Percentiles rank a stretch among this genome's conserved stretches.
These are phyloP conservation scores for Piromyces finnis DNA, from an alignment of 192 early-diverging fungal genomes.

Conservation along the genomic window DNA sequence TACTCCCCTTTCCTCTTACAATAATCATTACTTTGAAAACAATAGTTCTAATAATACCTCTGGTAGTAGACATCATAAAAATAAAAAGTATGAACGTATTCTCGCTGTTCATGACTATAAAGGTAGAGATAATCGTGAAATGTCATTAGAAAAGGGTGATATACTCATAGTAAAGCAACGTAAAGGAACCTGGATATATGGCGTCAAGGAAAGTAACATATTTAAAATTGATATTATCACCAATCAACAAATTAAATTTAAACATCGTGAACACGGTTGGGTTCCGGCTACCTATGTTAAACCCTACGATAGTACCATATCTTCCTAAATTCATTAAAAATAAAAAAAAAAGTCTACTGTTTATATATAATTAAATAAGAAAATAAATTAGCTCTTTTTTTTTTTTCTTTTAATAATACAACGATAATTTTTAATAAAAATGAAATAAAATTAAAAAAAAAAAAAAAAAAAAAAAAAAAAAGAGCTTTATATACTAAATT, in stretches of 20 bases:
- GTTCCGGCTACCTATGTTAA: not conserved
- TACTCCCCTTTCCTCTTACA: too few species aligned
- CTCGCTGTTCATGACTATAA: not conserved
- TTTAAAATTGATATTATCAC: not conserved
- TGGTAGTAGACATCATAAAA: not conserved
- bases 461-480: too few species aligned
- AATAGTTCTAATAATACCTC: too few species aligned
- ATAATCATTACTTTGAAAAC: too few species aligned
- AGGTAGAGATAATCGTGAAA: not conserved
- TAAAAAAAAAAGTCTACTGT: too few species aligned
- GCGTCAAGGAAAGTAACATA: not conserved
- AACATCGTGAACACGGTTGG: not conserved
- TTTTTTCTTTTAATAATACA: too few species aligned
- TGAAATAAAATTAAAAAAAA: too few species aligned
- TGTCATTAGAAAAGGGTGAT: not conserved
- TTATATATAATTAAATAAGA: too few species aligned
- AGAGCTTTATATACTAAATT: too few species aligned
- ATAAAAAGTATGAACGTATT: not conserved
- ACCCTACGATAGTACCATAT: not conserved
- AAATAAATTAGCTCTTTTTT: too few species aligned
- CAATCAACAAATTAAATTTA: not conserved
- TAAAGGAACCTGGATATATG: not conserved
- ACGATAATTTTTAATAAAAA: too few species aligned
- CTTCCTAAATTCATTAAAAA: too few species aligned
- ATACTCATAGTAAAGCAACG: not conserved